Percentiles rank a stretch among this genome's conserved stretches.
phyloP scores from a whole-genome alignment of 2,329 filamentous ascomycete genomes.

The Neobulgaria alba region DNA sequence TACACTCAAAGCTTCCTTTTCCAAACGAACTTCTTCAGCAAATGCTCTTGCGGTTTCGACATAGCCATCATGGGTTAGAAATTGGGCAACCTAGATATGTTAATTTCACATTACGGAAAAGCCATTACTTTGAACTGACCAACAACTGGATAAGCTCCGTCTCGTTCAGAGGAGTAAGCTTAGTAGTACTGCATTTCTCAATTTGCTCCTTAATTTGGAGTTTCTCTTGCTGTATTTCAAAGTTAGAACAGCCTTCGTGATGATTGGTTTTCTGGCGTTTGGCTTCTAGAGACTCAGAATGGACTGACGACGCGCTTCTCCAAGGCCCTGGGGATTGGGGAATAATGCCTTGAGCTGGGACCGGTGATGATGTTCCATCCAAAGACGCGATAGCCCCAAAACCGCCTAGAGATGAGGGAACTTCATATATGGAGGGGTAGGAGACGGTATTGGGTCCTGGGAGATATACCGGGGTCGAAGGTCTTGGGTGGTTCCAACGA shows the following conservation, averaged over 20 bases:
- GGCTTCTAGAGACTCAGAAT: background rate
- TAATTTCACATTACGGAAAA: conserved; percentile 1
- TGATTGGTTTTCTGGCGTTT: background rate
- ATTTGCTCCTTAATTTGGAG: conserved; percentile 39
- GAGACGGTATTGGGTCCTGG: no score
- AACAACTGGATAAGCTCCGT: conserved; percentile 73
- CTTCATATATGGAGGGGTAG: no score
- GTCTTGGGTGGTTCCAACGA: no score
- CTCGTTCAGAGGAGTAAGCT: conserved; percentile 55
- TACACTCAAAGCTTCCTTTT: conserved; percentile 61
- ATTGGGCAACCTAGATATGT: conserved; percentile 57
- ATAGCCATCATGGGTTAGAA: conserved; percentile 89
- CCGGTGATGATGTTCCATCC: no score
- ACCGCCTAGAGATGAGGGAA: no score
- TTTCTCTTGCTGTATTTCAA: conserved; percentile 22
- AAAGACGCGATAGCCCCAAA: no score
- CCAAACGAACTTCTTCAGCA: conserved; percentile 66
- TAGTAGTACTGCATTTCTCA: conserved; percentile 32
- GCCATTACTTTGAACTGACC: conserved; percentile 37
- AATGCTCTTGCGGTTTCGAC: conserved; percentile 89
- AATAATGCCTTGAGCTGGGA: background rate
- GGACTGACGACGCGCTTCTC: background rate
- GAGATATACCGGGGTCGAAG: no score
- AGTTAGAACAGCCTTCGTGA: conserved; percentile 7
- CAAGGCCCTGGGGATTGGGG: background rate